Percentiles rank a stretch among this genome's conserved stretches.
These are phyloP conservation scores for Aspergillus costaricaensis DNA, from an alignment of 2,329 filamentous ascomycete genomes.

Conservation along the genomic window DNA sequence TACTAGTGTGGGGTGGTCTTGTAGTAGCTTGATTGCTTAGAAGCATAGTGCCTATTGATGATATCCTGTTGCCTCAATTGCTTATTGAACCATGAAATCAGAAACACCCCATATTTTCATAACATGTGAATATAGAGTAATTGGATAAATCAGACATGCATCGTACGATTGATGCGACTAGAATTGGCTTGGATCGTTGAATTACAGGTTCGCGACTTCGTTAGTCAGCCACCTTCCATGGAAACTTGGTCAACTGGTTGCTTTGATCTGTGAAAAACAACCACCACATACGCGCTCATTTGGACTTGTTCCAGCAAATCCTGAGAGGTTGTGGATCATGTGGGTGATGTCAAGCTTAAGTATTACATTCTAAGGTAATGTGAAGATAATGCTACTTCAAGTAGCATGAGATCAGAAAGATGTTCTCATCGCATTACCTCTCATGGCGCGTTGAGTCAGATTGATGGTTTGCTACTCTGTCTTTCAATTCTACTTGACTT, in stretches of 20 bases:
- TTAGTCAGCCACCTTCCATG: not conserved
- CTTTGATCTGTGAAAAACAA: not conserved
- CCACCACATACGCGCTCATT: not conserved
- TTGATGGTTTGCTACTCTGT: not conserved
- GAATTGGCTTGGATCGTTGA: too few species aligned
- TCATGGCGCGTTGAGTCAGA: too few species aligned
- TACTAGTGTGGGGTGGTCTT: not conserved
- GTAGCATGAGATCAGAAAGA: not conserved
- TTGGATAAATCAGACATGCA: too few species aligned
- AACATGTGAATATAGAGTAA: too few species aligned
- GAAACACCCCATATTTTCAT: too few species aligned
- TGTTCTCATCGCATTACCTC: too few species aligned
- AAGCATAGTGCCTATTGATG: not conserved
- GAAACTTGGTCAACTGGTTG: not conserved
- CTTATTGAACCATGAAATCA: not conserved
- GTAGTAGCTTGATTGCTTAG: too few species aligned
- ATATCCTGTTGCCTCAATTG: not conserved
- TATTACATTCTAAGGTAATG: accelerated
- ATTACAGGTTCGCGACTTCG: not conserved
- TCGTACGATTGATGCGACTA: too few species aligned
- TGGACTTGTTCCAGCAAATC: not conserved
- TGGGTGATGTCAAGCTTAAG: not conserved
- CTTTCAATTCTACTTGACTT: too few species aligned
- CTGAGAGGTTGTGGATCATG: not conserved
- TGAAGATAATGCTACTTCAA: not conserved